Evolutionary conservation across 2,329 filamentous ascomycete genomes (phyloP).

Genomic region (Aspergillus vadensis): DNA sequence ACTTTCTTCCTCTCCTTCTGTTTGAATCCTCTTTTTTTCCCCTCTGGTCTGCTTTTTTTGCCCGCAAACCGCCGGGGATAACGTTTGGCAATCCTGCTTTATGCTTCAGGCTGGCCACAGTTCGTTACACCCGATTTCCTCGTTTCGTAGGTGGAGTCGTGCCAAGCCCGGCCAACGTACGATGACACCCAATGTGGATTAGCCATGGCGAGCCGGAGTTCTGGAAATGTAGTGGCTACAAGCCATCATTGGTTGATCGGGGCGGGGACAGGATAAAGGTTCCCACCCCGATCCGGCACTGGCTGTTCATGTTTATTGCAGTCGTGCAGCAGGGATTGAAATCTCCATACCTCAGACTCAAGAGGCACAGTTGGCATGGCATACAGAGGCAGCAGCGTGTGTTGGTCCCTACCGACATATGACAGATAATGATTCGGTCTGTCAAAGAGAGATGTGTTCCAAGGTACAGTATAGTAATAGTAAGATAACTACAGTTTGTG

Average conservation of each 20-base stretch:
- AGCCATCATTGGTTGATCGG: neutral
- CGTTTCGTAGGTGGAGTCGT: neutral
- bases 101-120: constrained; percentile 3
- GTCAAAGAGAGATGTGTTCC: neutral
- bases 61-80: neutral
- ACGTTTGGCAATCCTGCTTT: neutral
- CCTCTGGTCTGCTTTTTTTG: neutral
- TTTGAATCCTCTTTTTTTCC: neutral
- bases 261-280: neutral
- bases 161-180: constrained; percentile 1
- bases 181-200: neutral
- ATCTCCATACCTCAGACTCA: neutral
- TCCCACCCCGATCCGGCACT: neutral
- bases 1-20: no score
- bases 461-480: neutral
- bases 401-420: neutral
- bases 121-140: neutral
- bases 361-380: neutral
- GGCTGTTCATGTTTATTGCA: constrained; percentile 5
- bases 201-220: neutral
- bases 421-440: neutral
- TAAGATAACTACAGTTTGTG: neutral
- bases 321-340: neutral
- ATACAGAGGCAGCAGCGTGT: neutral
- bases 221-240: neutral